These are phyloP conservation scores for Rhizophora mangle DNA, from an alignment of 345 rosid species.

Conservation along the genomic window DNA sequence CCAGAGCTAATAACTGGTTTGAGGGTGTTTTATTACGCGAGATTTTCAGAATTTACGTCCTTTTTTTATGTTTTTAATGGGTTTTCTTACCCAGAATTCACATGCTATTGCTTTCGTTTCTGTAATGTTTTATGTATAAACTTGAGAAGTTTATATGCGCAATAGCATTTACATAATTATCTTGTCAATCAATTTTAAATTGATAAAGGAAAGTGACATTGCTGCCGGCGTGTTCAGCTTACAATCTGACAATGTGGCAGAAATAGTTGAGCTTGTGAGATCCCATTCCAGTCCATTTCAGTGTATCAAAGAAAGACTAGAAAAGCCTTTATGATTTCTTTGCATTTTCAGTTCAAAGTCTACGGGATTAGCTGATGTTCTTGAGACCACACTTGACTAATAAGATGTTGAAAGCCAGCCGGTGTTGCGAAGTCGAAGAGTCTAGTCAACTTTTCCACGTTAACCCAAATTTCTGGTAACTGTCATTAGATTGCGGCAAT, in stretches of 20 bases:
- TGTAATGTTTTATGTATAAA: constrained; percentile 27
- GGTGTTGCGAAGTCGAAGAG: too few relatives aligned
- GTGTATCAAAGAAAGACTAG: too few relatives aligned
- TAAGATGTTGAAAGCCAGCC: too few relatives aligned
- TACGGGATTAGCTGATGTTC: too few relatives aligned
- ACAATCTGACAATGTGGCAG: too few relatives aligned
- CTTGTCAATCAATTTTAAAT: background rate
- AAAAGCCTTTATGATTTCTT: too few relatives aligned
- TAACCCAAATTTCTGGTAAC: background rate
- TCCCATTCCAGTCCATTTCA: too few relatives aligned
- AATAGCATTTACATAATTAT: constrained; percentile 3
- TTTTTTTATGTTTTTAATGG: background rate
- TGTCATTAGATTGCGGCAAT: constrained; percentile 8
- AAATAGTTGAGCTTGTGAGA: too few relatives aligned
- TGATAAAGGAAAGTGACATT: background rate
- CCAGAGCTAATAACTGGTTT: constrained; percentile 9
- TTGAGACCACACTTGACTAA: too few relatives aligned
- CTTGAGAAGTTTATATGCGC: constrained; percentile 32
- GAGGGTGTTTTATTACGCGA: constrained; percentile 6
- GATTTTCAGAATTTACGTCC: background rate
- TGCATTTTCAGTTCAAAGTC: too few relatives aligned
- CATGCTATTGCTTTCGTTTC: background rate
- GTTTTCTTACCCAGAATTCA: background rate
- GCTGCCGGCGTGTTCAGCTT: too few relatives aligned
- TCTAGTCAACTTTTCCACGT: too few relatives aligned